Percentiles rank a stretch among this genome's conserved stretches.
Conservation (phyloP, 805 yeast genomes). For the Candida glaebosa region DNA sequence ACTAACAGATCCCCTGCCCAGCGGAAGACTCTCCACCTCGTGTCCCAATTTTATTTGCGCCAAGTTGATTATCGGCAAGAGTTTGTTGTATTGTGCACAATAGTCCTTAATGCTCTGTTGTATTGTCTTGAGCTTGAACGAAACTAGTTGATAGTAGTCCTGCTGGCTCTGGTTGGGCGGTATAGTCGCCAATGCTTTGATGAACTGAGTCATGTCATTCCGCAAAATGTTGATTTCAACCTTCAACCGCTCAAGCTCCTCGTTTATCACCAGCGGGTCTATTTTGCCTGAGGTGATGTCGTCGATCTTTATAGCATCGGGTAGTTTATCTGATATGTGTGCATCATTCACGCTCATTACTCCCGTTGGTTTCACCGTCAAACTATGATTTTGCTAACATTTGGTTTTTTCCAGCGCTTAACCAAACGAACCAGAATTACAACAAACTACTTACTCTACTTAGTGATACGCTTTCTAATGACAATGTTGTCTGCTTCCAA, state of each 20-base stretch:
- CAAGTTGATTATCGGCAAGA: slow-evolving; percentile 48
- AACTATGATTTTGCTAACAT: no score
- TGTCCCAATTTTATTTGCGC: slow-evolving; percentile 50
- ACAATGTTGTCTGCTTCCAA: slow-evolving; percentile 21
- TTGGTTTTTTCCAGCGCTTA: neutral
- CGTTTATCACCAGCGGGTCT: slow-evolving; percentile 40
- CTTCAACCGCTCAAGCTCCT: slow-evolving; percentile 39
- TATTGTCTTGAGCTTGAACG: slow-evolving; percentile 33
- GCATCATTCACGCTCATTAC: neutral
- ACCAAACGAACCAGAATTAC: neutral
- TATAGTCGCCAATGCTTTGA: slow-evolving; percentile 35
- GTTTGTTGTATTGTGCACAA: slow-evolving; percentile 40
- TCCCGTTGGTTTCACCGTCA: no score
- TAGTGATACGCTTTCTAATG: slow-evolving; percentile 19
- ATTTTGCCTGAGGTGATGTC: slow-evolving; percentile 42
- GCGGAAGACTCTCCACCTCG: slow-evolving; percentile 45
- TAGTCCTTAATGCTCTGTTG: slow-evolving; percentile 40
- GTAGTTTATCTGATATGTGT: slow-evolving; percentile 14
- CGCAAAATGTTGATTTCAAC: slow-evolving; percentile 40
- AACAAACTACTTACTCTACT: neutral
- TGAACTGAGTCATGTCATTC: slow-evolving; percentile 37
- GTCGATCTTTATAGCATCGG: slow-evolving; percentile 37
- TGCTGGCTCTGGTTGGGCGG: slow-evolving; percentile 28
- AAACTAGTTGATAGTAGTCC: slow-evolving; percentile 35
- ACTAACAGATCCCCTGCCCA: slow-evolving; percentile 2